Base-by-base conservation (phyloP, 2,329 filamentous ascomycete species). In the Cladobotryum mycophilum region DNA sequence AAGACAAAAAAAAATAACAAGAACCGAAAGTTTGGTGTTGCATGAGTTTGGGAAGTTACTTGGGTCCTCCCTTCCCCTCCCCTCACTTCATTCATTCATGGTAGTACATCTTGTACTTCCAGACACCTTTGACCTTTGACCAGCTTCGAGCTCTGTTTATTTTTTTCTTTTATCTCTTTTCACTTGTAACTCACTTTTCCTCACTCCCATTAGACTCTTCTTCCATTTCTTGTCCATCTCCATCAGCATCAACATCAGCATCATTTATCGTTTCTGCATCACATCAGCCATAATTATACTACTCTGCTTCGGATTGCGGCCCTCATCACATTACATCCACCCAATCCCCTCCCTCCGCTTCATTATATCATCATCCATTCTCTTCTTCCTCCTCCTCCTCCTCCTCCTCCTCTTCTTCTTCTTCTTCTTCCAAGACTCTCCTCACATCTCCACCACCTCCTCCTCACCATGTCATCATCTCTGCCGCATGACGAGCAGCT, bases 401-500 rank as follows among this genome's bases (percentile, higher is more conserved):
- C 20, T 20, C 20, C 20, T 20, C 20, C 20, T 20, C 20, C 3
- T 20, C 20, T 20, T 20, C 20, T 20, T 15, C 6, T 9, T 4
- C 41, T 12, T 44, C 17, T 44, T 13, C 5, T 25, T 15, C 30
- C 12, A 4, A 12, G 14, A 14, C 6, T 17, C 30, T 14, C 17
- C 3, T 15, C 22, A 44, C 20, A 44, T 14, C 14, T 13, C 9
- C 15, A 9, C 15, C 37, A n/a, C 25, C 25, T 5, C 5, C 33
- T 5, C 17, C 12, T 37, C 17, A 45, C 30, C 14, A 25, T 22
- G 41, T 43, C 25, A 9, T 9, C 44, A 18, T 35, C 44, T 33
- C 49, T 22, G 37, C 30, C 36, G 18, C 53, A 59, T 38, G 52
- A 53, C n/a, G 62, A 67, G 55, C 48, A 56, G 25, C 60, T 76